Evolutionary conservation across 768 basidiomycete genomes (phyloP), one percentile per base, ranked within the genome.

Genomic region (Leccinum broughii): DNA sequence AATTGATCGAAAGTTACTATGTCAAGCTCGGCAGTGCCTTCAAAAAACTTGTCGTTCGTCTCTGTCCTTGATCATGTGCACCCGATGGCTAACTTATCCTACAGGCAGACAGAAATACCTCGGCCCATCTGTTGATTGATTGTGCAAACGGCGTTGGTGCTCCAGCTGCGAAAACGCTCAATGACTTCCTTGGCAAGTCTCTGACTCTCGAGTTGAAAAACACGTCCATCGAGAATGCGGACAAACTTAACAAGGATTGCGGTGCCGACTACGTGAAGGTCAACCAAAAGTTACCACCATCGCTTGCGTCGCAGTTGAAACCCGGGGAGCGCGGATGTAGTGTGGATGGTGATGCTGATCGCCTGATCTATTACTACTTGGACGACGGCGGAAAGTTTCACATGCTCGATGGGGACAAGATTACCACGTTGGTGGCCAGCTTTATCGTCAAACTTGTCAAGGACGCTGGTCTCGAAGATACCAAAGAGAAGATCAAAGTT

Each of bases 91-190:
- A 34, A 69, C 54, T 30, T 56, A 48, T 51, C 41, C 48, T 28
- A 35, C 60, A 93, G 89, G 77, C 81, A 26, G 85, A 86, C 60
- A 87, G 87, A 59, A 73, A 75, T 78, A 46, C 75, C 78, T 55
- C 82, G 11, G 73, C 82, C 15, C 84, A 87, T 39, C 70, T 99
- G 51, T 72, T 90, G n/a, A 80, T 99, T 46, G 97, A 99, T 74
- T 98, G 97, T 72, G 97, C 97, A n/a, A 98, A 99, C 72, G 97
- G 97, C 28, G 97, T 99, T 24, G 97, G 97, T 51, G 85, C 90
- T 15, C 77, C 81, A 7, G 87, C 90, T 41, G 86, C 92, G 13
- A 77, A 78, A 35, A 83, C 81, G 48, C 77, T 98, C 41, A 70
- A 79, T 4, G 75, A 82, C 56, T 80, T 84, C 56, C 82, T 97